Evolutionary conservation across 129 eudicot species (phyloP).

Genomic region (Silybum marianum): DNA sequence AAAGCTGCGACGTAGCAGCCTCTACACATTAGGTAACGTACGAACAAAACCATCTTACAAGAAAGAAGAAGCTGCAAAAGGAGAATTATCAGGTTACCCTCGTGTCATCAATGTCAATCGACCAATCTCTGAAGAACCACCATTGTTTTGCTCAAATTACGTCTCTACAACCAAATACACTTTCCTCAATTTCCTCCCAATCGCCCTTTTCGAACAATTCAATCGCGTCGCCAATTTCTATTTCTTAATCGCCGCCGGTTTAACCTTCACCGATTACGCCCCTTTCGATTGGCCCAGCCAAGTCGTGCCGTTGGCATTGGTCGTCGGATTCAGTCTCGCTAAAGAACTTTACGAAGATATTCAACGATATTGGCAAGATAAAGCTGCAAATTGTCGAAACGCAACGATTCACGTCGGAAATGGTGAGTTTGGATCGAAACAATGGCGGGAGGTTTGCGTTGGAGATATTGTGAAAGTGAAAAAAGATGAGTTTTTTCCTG

Average conservation of each 20-base stretch:
- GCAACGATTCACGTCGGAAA: conserved; percentile 47
- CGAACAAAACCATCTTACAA: conserved; percentile 37
- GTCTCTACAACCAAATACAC: conserved; percentile 77
- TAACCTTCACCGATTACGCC: conserved; percentile 52
- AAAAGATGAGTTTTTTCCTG: conserved; percentile 69
- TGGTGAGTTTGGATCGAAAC: conserved; percentile 45
- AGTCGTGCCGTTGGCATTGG: conserved; percentile 67
- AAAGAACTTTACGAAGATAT: conserved; percentile 71
- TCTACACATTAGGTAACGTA: conserved; percentile 56
- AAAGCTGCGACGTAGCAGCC: conserved; percentile 65
- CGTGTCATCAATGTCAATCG: conserved; percentile 55
- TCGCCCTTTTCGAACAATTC: conserved; percentile 69
- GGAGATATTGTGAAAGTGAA: conserved; percentile 67
- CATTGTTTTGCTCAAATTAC: conserved; percentile 46
- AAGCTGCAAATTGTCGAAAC: conserved; percentile 45
- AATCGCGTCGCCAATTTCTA: conserved; percentile 75
- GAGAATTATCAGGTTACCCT: conserved; percentile 43
- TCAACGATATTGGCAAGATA: conserved; percentile 60
- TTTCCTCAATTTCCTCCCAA: conserved; percentile 58
- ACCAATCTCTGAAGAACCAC: conserved; percentile 33
- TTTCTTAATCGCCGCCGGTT: conserved; percentile 59
- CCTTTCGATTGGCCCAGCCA: conserved; percentile 59
- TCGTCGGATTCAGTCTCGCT: conserved; percentile 65
- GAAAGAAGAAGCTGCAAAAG: conserved; percentile 26
- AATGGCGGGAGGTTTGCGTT: conserved; percentile 57